phyloP scores from a whole-genome alignment of 257 asterid genomes.

The Leonotis leonurus region DNA sequence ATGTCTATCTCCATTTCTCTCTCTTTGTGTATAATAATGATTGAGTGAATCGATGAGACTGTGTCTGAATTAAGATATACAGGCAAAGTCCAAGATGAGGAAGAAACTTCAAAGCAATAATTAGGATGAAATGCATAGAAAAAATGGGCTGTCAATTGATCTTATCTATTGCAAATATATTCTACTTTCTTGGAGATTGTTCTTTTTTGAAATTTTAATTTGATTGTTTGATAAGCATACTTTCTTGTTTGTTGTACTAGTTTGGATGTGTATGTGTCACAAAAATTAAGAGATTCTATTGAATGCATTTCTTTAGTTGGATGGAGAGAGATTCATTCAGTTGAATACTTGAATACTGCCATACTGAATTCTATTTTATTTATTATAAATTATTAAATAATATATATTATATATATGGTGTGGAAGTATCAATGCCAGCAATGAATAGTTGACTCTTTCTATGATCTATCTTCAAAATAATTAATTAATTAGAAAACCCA shows the following conservation, averaged over 20 bases:
- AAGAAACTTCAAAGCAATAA: neutral
- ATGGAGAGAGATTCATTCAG: neutral
- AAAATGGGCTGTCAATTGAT: conserved; percentile 9
- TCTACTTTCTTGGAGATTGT: conserved; percentile 11
- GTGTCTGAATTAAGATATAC: neutral
- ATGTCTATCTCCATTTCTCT: too few species aligned
- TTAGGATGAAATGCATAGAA: neutral
- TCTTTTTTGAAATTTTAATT: neutral
- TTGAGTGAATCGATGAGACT: neutral
- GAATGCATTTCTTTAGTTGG: too few species aligned
- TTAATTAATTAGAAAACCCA: too few species aligned
- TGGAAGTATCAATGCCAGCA: conserved; percentile 16
- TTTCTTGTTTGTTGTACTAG: neutral
- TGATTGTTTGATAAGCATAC: neutral
- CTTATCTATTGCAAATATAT: conserved; percentile 8
- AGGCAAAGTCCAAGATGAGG: neutral
- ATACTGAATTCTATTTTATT: neutral
- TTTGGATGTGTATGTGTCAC: neutral
- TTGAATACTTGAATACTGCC: neutral
- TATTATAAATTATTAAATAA: neutral
- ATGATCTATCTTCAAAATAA: neutral
- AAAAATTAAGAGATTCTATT: neutral
- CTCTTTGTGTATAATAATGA: too few species aligned
- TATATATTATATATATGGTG: neutral
- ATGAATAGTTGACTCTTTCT: conserved; percentile 16